Evolutionary conservation across 352 stramenopile genomes (phyloP).

Genomic region (Phytophthora quininea): DNA sequence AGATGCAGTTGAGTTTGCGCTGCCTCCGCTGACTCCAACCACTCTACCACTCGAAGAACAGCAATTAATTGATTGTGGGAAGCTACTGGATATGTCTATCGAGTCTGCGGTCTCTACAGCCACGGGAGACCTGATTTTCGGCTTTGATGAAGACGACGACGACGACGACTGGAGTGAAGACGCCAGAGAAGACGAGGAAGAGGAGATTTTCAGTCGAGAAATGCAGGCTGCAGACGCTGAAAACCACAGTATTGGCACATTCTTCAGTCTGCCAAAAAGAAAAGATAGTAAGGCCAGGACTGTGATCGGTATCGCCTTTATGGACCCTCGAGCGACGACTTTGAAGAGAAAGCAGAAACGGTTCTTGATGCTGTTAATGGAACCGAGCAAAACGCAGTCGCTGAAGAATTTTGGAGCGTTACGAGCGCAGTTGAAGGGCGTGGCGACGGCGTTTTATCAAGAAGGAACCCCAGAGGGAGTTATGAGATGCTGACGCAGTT

Average conservation of each 20-base stretch:
- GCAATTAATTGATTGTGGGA: constrained; percentile 21
- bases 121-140: constrained; percentile 16
- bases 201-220: constrained; percentile 79
- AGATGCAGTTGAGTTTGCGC: constrained; percentile 16
- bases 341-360: constrained; percentile 51
- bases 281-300: constrained; percentile 17
- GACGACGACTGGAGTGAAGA: constrained; percentile 10
- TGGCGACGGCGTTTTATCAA: constrained; percentile 42
- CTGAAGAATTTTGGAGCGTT: constrained; percentile 40
- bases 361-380: constrained; percentile 48
- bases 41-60: constrained; percentile 15
- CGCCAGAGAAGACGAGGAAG: constrained; percentile 52
- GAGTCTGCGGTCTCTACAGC: background rate
- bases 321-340: constrained; percentile 43
- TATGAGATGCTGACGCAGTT: constrained; percentile 44
- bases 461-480: constrained; percentile 16
- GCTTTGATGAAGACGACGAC: constrained; percentile 27
- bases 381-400: constrained; percentile 14
- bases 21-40: constrained; percentile 25
- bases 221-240: constrained; percentile 40
- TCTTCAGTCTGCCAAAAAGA: constrained; percentile 49
- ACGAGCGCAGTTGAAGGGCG: constrained; percentile 38
- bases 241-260: constrained; percentile 36
- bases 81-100: constrained; percentile 8
- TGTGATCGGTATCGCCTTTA: constrained; percentile 56